Evolutionary conservation across 257 asterid genomes (phyloP).

Genomic region (Solanum paucissectum): DNA sequence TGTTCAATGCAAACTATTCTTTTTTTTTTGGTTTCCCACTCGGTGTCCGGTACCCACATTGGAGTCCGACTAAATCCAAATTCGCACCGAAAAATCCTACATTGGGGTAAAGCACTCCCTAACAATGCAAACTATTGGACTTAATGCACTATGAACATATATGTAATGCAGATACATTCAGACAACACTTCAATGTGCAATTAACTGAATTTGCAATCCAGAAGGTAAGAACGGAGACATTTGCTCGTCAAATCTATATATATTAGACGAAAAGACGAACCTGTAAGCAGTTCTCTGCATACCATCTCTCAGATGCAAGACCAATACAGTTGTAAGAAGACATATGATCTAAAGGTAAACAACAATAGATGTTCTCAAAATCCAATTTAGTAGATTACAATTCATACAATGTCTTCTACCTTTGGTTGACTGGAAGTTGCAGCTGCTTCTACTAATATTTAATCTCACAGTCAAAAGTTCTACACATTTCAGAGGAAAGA

Average conservation of each 20-base stretch:
- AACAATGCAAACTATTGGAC: not conserved
- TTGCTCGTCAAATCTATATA: not conserved
- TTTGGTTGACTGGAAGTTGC: not conserved
- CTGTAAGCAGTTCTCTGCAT: not conserved
- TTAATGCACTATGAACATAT: not conserved
- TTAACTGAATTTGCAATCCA: not conserved
- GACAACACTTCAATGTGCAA: not conserved
- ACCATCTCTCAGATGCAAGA: not conserved
- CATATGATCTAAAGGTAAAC: not conserved
- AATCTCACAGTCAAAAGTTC: not conserved
- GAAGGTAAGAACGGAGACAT: not conserved
- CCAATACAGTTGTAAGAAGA: not conserved
- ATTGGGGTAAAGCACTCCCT: no score
- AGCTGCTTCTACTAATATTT: slow-evolving; percentile 8
- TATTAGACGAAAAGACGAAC: not conserved
- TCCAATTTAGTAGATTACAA: not conserved
- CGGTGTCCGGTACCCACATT: not conserved
- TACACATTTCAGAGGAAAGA: not conserved
- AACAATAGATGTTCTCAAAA: slow-evolving; percentile 1
- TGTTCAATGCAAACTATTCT: not conserved
- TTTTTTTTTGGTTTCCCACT: not conserved
- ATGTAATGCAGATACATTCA: not conserved
- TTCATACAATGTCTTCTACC: not conserved
- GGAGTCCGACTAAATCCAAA: not conserved
- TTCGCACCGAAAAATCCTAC: not conserved